Percentiles rank a stretch among this genome's conserved stretches.
Evolutionary conservation across 331 rosid genomes (phyloP).

Genomic region (Prunus yedoensis): DNA sequence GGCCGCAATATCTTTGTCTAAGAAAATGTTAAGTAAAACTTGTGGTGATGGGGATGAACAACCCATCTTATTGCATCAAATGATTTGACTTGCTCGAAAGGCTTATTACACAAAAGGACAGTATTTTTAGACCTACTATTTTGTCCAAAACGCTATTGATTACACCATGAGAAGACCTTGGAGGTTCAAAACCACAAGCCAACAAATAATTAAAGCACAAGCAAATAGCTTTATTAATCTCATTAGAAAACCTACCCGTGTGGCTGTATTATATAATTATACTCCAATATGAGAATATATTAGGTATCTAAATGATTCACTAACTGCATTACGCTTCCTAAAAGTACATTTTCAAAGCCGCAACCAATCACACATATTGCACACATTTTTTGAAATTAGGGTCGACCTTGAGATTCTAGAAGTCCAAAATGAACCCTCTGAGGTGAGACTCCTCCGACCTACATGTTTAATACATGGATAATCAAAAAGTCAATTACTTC

Average conservation of each 20-base stretch:
- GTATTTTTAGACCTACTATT: too few species aligned
- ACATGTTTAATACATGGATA: too few species aligned
- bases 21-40: background rate
- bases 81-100: background rate
- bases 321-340: too few species aligned
- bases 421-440: too few species aligned
- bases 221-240: background rate
- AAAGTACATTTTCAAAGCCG: too few species aligned
- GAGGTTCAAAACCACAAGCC: background rate
- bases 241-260: slow-evolving; percentile 3
- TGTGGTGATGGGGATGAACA: background rate
- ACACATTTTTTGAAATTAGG: too few species aligned
- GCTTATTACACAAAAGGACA: background rate
- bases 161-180: background rate
- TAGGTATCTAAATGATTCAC: too few species aligned
- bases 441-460: too few species aligned
- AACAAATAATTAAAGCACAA: background rate
- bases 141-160: background rate
- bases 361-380: too few species aligned
- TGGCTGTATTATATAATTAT: background rate
- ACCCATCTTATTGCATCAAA: background rate
- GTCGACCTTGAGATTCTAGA: too few species aligned
- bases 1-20: background rate
- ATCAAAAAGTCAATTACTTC: too few species aligned
- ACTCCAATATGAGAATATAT: too few species aligned